phyloP scores from a whole-genome alignment of 208 protist genomes.

The Plasmodiophora brassicae region DNA sequence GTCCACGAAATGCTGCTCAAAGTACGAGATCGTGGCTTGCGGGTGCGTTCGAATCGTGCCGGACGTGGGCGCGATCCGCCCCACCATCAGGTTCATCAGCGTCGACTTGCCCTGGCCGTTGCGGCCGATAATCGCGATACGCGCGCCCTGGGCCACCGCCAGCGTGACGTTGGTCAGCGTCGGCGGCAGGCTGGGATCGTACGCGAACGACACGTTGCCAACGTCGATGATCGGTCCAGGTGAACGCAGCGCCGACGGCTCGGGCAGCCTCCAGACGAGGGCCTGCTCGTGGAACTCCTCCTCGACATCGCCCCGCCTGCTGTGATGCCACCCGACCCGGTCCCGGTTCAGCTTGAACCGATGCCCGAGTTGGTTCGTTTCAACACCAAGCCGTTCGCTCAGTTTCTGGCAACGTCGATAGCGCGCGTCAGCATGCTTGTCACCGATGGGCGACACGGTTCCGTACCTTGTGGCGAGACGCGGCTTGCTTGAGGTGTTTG shows the following conservation, averaged over 20 bases:
- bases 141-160: neutral
- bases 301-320: neutral
- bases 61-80: neutral
- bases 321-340: neutral
- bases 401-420: too few relatives aligned
- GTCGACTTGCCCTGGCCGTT: conserved; percentile 41
- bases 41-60: neutral
- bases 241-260: neutral
- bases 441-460: too few relatives aligned
- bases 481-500: too few relatives aligned
- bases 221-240: neutral
- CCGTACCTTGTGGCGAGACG: too few relatives aligned
- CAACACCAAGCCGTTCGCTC: too few relatives aligned
- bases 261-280: neutral
- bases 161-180: neutral
- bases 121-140: conserved; percentile 13
- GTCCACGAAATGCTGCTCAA: conserved; percentile 7
- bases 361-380: too few relatives aligned
- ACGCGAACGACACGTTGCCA: neutral
- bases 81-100: conserved; percentile 31
- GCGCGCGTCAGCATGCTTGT: too few relatives aligned
- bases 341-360: too few relatives aligned
- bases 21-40: neutral
- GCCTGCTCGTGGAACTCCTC: neutral
- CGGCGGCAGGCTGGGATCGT: neutral